phyloP scores from a whole-genome alignment of 495 filamentous ascomycete species.

The Tricharina praecox region DNA sequence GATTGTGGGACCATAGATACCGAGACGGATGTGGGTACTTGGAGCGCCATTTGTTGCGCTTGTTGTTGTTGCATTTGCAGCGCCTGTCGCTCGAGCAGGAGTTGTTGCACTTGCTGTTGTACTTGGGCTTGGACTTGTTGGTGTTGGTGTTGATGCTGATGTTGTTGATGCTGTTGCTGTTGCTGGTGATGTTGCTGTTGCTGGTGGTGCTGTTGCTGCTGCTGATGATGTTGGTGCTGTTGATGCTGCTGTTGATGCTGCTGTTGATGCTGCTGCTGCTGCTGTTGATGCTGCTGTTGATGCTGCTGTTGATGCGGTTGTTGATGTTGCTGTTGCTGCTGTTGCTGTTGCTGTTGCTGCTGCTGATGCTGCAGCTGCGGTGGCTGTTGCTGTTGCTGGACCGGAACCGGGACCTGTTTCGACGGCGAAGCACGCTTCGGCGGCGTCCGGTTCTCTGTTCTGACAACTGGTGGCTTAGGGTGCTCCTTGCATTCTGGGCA shows the following conservation, averaged over 20 bases:
- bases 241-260: background rate
- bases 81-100: background rate
- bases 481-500: conserved; percentile 80
- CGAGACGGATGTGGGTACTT: background rate
- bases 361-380: background rate
- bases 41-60: background rate
- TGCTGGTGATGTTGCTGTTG: background rate
- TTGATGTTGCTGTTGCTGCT: background rate
- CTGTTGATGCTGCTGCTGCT: background rate
- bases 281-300: background rate
- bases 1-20: conserved; percentile 1
- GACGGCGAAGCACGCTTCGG: background rate
- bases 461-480: conserved; percentile 39
- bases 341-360: background rate
- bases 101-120: background rate
- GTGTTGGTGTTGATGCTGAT: background rate
- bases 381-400: background rate
- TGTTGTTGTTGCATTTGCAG: background rate
- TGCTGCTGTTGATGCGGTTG: background rate
- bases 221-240: conserved; percentile 3
- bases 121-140: background rate
- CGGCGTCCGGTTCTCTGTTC: conserved; percentile 17
- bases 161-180: background rate
- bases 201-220: conserved; percentile 1
- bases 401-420: background rate